A percentile compares a stretch with the other conserved stretches of the same genome.
These are phyloP conservation scores for Trichomonas gallinae DNA, from an alignment of 208 protist species.

Conservation along the genomic window DNA sequence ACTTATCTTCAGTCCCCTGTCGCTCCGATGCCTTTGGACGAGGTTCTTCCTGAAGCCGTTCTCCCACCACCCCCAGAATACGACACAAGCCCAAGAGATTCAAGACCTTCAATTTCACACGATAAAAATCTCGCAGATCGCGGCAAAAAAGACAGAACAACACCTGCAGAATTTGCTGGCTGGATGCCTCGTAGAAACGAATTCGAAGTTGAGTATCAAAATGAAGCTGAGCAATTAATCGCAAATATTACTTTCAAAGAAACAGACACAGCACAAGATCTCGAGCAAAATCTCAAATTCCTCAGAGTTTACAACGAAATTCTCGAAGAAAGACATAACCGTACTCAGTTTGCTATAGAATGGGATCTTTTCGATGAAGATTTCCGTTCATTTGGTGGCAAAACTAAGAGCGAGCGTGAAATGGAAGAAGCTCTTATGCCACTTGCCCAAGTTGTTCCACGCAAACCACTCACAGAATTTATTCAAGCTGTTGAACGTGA, in stretches of 20 bases:
- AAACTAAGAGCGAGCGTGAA: neutral
- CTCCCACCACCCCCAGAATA: neutral
- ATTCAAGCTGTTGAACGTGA: neutral
- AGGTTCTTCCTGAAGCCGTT: neutral
- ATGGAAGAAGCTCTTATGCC: slow-evolving; percentile 16
- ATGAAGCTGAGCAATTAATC: slow-evolving; percentile 14
- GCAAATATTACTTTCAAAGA: neutral
- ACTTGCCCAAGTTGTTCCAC: neutral
- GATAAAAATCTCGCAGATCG: neutral
- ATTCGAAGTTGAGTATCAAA: slow-evolving; percentile 7
- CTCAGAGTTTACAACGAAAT: neutral
- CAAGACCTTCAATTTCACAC: neutral
- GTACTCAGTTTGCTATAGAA: slow-evolving; percentile 5
- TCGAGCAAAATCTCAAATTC: neutral
- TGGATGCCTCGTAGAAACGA: neutral
- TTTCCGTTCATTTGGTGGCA: neutral
- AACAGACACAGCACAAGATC: neutral
- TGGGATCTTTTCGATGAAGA: neutral
- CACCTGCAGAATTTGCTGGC: neutral
- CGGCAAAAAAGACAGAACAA: slow-evolving; percentile 6
- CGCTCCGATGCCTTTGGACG: neutral
- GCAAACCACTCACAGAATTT: neutral
- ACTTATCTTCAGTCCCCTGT: neutral
- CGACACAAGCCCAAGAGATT: neutral
- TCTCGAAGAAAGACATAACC: neutral